Evolutionary conservation across 345 rosid genomes (phyloP), one percentile per base, ranked within the genome.

Genomic region (Acer yangbiense): DNA sequence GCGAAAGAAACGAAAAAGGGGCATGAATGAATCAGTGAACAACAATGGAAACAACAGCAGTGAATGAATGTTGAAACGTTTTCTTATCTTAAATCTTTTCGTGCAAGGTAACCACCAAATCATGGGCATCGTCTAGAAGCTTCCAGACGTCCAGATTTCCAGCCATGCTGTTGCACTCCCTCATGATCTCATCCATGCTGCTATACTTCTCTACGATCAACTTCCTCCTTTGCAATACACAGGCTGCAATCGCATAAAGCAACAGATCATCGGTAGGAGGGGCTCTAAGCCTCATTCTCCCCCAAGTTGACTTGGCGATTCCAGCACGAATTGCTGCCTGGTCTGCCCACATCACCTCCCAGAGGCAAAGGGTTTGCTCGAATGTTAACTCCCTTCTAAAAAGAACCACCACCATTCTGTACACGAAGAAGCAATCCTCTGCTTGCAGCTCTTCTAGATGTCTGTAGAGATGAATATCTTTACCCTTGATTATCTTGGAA

Each of bases 311-410:
- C 81, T 82, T 89, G 9, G 91, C 92, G 17, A 92, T 89, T 78
- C 96, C 97, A 0, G 89, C 91, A 50, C 93, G 85, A 68, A 93
- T 89, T 0, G 99, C 99, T 0, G 91, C 96, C 79, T 95, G 99
- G 64, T 95, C 94, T 0, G 99, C 98, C 99, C 99, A 95, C 85
- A 93, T 87, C 78, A 93, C 99, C 83, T 95, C 98, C 99, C 99
- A 93, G 5, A 95, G 93, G 76, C 97, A 89, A 29, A 95, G 87
- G 1, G 98, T 95, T 85, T 95, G 97, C 86, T 92, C 97, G 46
- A 92, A 88, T 52, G 79, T 90, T 66, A 95, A 80, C 73, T 92
- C 98, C 83, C 99, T 85, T 82, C 98, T 88, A 81, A 92, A 95
- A 58, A 93, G 82, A 21, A 93, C 99, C 70, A 95, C 93, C 80